A percentile compares a stretch with the other conserved stretches of the same genome.
Conservation (phyloP, 192 early-diverging fungal species). For the Pilobolus umbonatus region DNA sequence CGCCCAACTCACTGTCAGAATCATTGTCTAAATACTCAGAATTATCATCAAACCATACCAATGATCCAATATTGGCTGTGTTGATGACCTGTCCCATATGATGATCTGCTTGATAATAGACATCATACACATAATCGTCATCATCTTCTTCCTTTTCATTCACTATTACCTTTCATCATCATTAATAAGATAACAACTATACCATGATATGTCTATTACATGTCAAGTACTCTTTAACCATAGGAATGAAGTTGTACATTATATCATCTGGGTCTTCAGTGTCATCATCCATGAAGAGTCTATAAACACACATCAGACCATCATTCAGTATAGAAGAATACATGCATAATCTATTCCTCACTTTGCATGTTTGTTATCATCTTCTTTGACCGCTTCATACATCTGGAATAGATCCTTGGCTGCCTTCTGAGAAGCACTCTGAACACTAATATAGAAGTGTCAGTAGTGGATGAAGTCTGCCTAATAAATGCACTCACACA, state of each 20-base stretch:
- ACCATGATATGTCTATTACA: conserved; percentile 28
- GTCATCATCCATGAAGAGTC: conserved; percentile 21
- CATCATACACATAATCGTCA: conserved; percentile 73
- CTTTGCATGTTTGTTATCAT: conserved; percentile 38
- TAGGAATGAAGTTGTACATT: conserved; percentile 63
- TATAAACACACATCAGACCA: conserved; percentile 4
- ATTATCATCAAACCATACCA: conserved; percentile 49
- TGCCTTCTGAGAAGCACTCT: conserved; percentile 37
- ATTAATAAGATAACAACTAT: not conserved
- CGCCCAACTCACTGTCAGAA: conserved; percentile 26
- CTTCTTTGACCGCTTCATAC: conserved; percentile 63
- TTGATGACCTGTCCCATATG: conserved; percentile 21
- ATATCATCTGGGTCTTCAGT: conserved; percentile 42
- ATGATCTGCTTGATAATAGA: conserved; percentile 58
- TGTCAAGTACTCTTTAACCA: conserved; percentile 62
- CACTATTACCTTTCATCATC: conserved; percentile 3
- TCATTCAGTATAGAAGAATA: not conserved
- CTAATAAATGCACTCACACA: conserved; percentile 1
- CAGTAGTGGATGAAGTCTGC: not conserved
- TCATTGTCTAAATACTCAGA: conserved; percentile 37
- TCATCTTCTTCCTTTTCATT: conserved; percentile 34
- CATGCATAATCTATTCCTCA: conserved; percentile 10
- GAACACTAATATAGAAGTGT: conserved; percentile 16
- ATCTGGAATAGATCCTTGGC: conserved; percentile 48
- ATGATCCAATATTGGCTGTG: conserved; percentile 34